Base-by-base conservation (phyloP, 257 asterid genomes). In the Ballota nigra region DNA sequence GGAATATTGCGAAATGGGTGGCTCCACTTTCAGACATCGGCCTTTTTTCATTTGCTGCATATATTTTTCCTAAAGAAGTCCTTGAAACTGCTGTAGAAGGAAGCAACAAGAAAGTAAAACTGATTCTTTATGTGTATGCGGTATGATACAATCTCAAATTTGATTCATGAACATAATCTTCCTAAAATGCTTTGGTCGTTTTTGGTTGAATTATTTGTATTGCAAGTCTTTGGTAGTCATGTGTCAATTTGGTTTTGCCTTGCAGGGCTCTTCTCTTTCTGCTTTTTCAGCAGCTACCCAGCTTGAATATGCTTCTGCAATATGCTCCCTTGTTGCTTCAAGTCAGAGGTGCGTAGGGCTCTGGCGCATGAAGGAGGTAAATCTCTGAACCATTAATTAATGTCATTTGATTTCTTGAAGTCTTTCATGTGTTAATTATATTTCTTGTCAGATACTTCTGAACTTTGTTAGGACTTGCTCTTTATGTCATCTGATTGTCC, bases 311-410 rank as follows among this genome's bases (percentile, higher is more conserved):
- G 75, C 80, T 77, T 78, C 95, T 74, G 92, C 92, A 38, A 47
- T 89, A 74, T 86, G 95, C 85, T 83, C 89, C 40, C 85, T 92
- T 19, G 85, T 92, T 76, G 90, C 92, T 70, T 88, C 92, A 40
- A 84, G 91, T 73, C 91, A 81, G 85, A 86, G 96, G 81, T 77
- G 72, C 81, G 77, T 83, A 68, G 98, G 98, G 56, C 86, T 92
- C 51, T 89, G 98, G 98, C 92, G 96, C 74, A 87, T 92, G 81
- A 84, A 88, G 73, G 96, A 92, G 94, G 96, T 92, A 86, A 64
- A 56, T 40, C 63, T 75, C 18, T 40, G 15, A 38, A 45, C 10
- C 9, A 24, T 65, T 5, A 53, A 45, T 45, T 53, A 26, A 36
- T 29, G 53, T 72, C 43, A 18, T 20, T 59, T 22, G 41, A 29